A percentile compares a stretch with the other conserved stretches of the same genome.
Conservation (phyloP, 352 stramenopile genomes). For the Thraustochytrium striatum region DNA sequence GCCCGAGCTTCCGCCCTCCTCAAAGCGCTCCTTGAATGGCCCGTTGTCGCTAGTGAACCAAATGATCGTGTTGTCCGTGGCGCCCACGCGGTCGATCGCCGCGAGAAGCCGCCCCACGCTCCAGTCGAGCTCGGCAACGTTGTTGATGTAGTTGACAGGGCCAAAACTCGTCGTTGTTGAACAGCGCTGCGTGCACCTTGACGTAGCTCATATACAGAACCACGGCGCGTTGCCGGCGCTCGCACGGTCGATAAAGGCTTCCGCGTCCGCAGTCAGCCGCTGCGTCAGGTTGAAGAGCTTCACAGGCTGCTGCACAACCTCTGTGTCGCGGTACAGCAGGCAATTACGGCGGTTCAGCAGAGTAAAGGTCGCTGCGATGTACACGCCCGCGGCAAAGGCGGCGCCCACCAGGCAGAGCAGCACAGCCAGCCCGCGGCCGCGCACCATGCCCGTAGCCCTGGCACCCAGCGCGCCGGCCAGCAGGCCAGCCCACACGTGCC, state of each 20-base stretch:
- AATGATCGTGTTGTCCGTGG: constrained; percentile 40
- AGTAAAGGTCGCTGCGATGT: constrained; percentile 14
- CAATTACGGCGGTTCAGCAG: neutral
- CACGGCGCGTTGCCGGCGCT: neutral
- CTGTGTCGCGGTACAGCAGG: neutral
- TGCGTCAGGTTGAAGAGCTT: constrained; percentile 41
- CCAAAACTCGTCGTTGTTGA: constrained; percentile 30
- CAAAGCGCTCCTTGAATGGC: constrained; percentile 29
- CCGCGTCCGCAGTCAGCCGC: constrained; percentile 14
- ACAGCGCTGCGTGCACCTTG: constrained; percentile 45
- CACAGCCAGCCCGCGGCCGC: neutral
- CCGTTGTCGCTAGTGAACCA: constrained; percentile 47
- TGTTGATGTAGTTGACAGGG: constrained; percentile 25
- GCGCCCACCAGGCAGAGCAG: neutral
- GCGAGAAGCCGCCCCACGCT: constrained; percentile 6
- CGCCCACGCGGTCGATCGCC: constrained; percentile 5
- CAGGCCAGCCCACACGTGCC: neutral
- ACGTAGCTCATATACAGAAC: constrained; percentile 48
- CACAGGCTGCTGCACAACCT: constrained; percentile 41
- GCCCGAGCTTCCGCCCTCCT: constrained; percentile 30
- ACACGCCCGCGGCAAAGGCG: neutral
- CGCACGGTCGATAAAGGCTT: constrained; percentile 1
- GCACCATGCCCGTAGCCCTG: neutral
- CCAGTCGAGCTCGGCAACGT: constrained; percentile 38
- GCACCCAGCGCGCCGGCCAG: neutral